These are phyloP conservation scores for Syncephalastrum contaminatum DNA, from an alignment of 371 early-diverging fungal genomes.

Conservation along the genomic window DNA sequence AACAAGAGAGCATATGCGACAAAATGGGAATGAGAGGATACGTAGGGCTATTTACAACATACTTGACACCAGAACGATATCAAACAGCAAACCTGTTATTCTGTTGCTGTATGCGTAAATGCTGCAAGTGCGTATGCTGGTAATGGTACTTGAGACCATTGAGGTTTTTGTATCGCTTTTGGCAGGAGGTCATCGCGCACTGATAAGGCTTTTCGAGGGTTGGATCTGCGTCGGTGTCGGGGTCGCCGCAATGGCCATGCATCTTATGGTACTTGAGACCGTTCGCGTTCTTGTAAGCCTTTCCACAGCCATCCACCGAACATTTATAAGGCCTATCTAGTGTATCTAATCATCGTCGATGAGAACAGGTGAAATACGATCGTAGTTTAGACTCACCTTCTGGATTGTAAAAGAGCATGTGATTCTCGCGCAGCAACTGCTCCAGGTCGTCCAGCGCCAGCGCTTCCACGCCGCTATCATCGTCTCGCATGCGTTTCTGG, in stretches of 20 bases:
- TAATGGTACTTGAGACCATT: conserved; percentile 96
- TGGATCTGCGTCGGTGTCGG: conserved; percentile 31
- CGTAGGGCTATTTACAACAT: too few relatives aligned
- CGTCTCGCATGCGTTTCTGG: too few relatives aligned
- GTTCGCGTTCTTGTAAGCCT: conserved; percentile 18
- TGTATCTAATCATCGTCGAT: conserved; percentile 50
- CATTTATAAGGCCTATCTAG: conserved; percentile 70
- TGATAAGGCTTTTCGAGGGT: conserved; percentile 71
- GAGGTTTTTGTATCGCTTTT: conserved; percentile 93
- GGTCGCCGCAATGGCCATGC: conserved; percentile 11
- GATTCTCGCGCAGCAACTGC: not conserved
- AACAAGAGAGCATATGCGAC: too few relatives aligned
- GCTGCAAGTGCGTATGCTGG: conserved; percentile 51
- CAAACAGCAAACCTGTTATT: not conserved
- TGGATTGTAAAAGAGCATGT: conserved; percentile 56
- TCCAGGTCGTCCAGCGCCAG: not conserved
- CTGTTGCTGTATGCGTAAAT: conserved; percentile 18
- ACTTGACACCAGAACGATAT: not conserved
- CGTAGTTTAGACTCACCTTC: conserved; percentile 91
- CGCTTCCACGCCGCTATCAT: too few relatives aligned
- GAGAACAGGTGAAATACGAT: conserved; percentile 87
- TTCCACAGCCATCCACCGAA: conserved; percentile 14
- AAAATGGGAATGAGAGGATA: too few relatives aligned
- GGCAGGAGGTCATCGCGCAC: conserved; percentile 79
- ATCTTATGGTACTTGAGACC: conserved; percentile 16